These are phyloP conservation scores for Hypoxylon sp. DNA, from an alignment of 2,329 filamentous ascomycete species.

Conservation along the genomic window DNA sequence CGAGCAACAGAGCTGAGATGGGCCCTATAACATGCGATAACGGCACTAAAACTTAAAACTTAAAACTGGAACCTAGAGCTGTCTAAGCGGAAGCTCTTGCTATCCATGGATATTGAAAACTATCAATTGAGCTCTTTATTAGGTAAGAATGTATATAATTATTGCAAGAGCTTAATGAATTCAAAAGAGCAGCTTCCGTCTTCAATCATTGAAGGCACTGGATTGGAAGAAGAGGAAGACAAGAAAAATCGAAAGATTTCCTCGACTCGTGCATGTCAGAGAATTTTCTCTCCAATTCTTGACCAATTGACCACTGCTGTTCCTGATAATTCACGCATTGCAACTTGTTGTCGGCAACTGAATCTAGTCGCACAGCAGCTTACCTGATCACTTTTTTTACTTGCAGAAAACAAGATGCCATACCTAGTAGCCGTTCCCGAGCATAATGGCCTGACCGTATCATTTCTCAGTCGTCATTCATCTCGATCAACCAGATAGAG, in stretches of 20 bases:
- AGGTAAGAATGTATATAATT: neutral
- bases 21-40: neutral
- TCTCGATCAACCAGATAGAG: slow-evolving; percentile 20
- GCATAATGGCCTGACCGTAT: slow-evolving; percentile 16
- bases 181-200: slow-evolving; percentile 19
- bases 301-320: slow-evolving; percentile 33
- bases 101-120: neutral
- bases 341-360: slow-evolving; percentile 33
- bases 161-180: slow-evolving; percentile 2
- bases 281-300: slow-evolving; percentile 27
- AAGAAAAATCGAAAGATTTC: neutral
- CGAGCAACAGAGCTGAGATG: neutral
- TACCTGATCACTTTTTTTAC: slow-evolving; percentile 18
- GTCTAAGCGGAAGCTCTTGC: neutral
- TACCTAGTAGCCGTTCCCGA: slow-evolving; percentile 36
- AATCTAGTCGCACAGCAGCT: slow-evolving; percentile 35
- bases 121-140: slow-evolving; percentile 1
- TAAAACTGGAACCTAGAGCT: neutral
- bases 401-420: slow-evolving; percentile 18
- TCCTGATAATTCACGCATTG: slow-evolving; percentile 33
- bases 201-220: slow-evolving; percentile 10
- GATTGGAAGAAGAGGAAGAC: slow-evolving; percentile 14
- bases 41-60: neutral
- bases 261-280: slow-evolving; percentile 21
- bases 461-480: slow-evolving; percentile 24